phyloP scores from a whole-genome alignment of 2,329 filamentous ascomycete species.

The Pyricularia pennisetigena region DNA sequence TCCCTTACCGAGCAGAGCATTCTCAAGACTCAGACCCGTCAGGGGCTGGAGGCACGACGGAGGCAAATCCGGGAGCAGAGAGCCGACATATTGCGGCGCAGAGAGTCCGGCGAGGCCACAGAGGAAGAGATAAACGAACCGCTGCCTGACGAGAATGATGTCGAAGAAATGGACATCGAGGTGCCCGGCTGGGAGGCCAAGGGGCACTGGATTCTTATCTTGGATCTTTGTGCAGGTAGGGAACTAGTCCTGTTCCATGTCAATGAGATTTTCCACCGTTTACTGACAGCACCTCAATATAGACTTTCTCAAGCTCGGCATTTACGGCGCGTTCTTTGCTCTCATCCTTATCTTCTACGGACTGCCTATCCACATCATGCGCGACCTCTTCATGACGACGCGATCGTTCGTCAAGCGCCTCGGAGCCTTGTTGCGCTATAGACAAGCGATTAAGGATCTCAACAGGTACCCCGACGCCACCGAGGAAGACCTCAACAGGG shows the following conservation, averaged over 20 bases:
- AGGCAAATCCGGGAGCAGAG: slow-evolving; percentile 54
- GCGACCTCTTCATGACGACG: slow-evolving; percentile 89
- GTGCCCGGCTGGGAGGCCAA: slow-evolving; percentile 96
- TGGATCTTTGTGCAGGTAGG: slow-evolving; percentile 75
- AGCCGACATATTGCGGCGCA: slow-evolving; percentile 38
- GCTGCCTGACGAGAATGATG: slow-evolving; percentile 51
- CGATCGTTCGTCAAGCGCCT: slow-evolving; percentile 85
- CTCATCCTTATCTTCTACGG: slow-evolving; percentile 93
- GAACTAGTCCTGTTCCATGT: not conserved
- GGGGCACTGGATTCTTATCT: slow-evolving; percentile 80
- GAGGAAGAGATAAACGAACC: slow-evolving; percentile 37
- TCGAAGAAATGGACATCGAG: slow-evolving; percentile 91
- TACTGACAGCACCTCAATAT: slow-evolving; percentile 7
- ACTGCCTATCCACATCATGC: slow-evolving; percentile 90
- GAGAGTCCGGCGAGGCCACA: slow-evolving; percentile 32
- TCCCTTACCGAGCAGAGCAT: slow-evolving; percentile 70
- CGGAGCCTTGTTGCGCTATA: slow-evolving; percentile 80
- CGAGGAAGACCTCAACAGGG: slow-evolving; percentile 69
- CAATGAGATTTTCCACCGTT: not conserved
- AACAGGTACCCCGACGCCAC: slow-evolving; percentile 89
- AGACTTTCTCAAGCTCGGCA: slow-evolving; percentile 85
- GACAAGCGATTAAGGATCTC: slow-evolving; percentile 89
- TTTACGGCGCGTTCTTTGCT: slow-evolving; percentile 87
- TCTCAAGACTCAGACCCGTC: slow-evolving; percentile 61
- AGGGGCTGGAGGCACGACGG: slow-evolving; percentile 58